Evolutionary conservation across 2,329 filamentous ascomycete genomes (phyloP).

Genomic region (Apiospora malaysiana): DNA sequence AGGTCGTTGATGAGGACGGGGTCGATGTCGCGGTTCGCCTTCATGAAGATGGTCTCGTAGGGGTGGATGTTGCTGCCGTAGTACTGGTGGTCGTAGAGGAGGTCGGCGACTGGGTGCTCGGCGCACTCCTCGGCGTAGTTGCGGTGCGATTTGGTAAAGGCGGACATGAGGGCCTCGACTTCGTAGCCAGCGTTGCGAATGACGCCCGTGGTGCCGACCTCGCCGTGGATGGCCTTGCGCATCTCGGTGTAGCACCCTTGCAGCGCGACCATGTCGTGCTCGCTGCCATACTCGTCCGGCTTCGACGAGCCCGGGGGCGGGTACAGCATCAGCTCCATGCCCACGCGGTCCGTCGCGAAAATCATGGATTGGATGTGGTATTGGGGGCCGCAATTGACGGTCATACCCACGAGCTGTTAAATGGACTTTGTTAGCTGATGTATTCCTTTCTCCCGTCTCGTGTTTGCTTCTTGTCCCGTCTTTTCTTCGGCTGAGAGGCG

Average conservation of each 20-base stretch:
- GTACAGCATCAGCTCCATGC: conserved; percentile 44
- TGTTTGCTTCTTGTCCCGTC: background rate
- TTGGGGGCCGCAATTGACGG: conserved; percentile 41
- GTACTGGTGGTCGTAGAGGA: conserved; percentile 37
- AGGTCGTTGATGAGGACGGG: conserved; percentile 35
- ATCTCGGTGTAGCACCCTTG: conserved; percentile 38
- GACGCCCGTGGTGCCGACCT: conserved; percentile 39
- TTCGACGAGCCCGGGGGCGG: conserved; percentile 30
- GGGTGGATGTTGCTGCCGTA: conserved; percentile 44
- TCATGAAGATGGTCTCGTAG: conserved; percentile 46
- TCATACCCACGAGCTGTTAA: conserved; percentile 44
- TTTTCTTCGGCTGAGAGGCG: background rate
- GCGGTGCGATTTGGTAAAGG: conserved; percentile 34
- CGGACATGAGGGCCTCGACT: conserved; percentile 42
- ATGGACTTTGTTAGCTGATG: background rate
- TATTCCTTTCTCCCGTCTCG: background rate
- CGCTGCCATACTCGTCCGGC: conserved; percentile 34
- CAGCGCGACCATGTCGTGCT: conserved; percentile 36
- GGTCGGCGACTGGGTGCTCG: conserved; percentile 31
- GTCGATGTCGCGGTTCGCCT: conserved; percentile 42
- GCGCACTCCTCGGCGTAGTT: conserved; percentile 34
- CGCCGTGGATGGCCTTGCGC: conserved; percentile 37
- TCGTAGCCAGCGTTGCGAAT: conserved; percentile 40
- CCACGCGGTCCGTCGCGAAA: conserved; percentile 45
- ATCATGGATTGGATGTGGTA: conserved; percentile 47